phyloP scores from a whole-genome alignment of 257 asterid species.

The Fraxinus excelsior region DNA sequence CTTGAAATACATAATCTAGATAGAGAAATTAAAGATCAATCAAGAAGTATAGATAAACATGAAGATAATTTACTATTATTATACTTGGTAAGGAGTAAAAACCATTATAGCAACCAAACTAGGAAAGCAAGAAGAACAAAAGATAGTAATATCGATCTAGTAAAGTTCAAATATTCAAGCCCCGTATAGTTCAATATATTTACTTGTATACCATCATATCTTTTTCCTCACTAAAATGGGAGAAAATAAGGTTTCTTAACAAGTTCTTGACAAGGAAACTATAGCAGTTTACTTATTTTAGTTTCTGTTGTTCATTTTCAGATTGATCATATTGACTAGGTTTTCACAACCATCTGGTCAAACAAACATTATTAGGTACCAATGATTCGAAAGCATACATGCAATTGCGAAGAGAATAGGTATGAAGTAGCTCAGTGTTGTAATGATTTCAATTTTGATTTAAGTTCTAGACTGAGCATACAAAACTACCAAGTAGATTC shows the following conservation, averaged over 20 bases:
- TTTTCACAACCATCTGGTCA: neutral
- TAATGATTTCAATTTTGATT: neutral
- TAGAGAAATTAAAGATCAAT: slow-evolving; percentile 20
- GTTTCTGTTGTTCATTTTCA: neutral
- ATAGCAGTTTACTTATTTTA: neutral
- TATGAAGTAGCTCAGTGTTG: neutral
- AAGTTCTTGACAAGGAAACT: neutral
- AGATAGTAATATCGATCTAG: neutral
- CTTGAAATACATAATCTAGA: slow-evolving; percentile 70
- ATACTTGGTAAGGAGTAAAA: neutral
- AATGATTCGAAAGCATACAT: neutral
- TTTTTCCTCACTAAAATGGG: neutral
- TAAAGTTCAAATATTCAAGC: neutral
- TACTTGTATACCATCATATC: neutral
- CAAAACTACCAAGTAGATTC: neutral
- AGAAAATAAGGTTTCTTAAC: neutral
- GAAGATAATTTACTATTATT: neutral
- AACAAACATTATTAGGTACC: neutral
- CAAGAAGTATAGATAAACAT: slow-evolving; percentile 2
- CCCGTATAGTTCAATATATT: neutral
- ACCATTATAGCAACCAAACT: neutral
- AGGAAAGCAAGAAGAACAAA: neutral
- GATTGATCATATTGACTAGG: neutral
- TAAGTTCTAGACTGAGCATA: neutral
- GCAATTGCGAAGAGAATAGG: neutral